A percentile compares a stretch with the other conserved stretches of the same genome.
Evolutionary conservation across 345 rosid genomes (phyloP).

Genomic region (Aquilaria sinensis): DNA sequence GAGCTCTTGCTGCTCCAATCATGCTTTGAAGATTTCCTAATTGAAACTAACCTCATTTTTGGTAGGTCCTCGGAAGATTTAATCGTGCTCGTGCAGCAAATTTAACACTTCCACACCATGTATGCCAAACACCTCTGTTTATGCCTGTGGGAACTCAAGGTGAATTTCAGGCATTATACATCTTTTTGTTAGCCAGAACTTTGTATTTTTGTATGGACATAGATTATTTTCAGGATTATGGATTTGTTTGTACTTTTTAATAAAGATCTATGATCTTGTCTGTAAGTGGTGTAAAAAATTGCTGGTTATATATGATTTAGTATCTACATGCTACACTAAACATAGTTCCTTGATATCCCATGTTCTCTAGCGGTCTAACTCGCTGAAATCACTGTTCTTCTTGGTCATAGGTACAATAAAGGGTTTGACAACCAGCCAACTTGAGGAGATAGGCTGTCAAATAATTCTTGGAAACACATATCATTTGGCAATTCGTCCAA

Average conservation of each 20-base stretch:
- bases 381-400: slow-evolving; percentile 12
- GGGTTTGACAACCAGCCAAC: slow-evolving; percentile 65
- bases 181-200: background rate
- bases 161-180: slow-evolving; percentile 4
- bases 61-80: slow-evolving; percentile 60
- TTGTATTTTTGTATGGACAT: too few species aligned
- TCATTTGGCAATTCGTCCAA: slow-evolving; percentile 81
- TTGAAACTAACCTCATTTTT: background rate
- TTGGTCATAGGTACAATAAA: slow-evolving; percentile 61
- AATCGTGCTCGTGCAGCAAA: slow-evolving; percentile 82
- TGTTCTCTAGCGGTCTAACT: background rate
- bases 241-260: too few species aligned
- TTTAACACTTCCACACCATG: slow-evolving; percentile 63
- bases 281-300: too few species aligned
- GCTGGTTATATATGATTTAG: too few species aligned
- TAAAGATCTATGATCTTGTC: background rate
- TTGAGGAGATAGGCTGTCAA: slow-evolving; percentile 88
- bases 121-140: slow-evolving; percentile 67
- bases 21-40: background rate
- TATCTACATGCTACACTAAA: too few species aligned
- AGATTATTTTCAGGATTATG: too few species aligned
- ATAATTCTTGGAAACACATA: slow-evolving; percentile 80
- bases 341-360: background rate
- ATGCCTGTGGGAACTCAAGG: slow-evolving; percentile 94
- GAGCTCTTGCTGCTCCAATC: background rate